Evolutionary conservation across 176 grass and related monocot species (phyloP).

Genomic region (Chrysopogon serrulatus): DNA sequence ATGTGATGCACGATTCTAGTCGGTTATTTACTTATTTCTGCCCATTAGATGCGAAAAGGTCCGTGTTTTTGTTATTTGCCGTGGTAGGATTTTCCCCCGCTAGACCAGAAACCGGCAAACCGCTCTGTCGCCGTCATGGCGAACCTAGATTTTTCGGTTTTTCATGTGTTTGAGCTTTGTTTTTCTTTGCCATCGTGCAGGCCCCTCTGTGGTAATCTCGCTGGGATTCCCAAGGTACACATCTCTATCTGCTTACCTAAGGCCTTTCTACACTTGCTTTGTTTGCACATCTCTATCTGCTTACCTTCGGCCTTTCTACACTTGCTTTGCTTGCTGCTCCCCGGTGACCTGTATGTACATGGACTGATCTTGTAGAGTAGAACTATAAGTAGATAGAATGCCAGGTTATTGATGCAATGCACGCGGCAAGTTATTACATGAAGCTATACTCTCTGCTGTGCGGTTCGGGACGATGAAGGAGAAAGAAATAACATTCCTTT

Average conservation of each 20-base stretch:
- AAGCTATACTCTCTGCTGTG: not conserved
- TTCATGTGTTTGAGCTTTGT: not conserved
- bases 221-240: constrained; percentile 38
- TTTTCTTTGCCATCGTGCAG: constrained; percentile 28
- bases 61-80: not conserved
- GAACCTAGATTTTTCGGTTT: not conserved
- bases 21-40: not conserved
- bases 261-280: not conserved
- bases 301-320: not conserved
- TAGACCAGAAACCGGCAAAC: not conserved
- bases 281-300: not conserved
- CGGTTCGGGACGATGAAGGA: not conserved
- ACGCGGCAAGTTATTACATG: not conserved
- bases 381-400: not conserved
- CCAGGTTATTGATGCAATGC: not conserved
- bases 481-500: not conserved
- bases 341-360: not conserved
- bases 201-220: not conserved
- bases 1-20: not conserved
- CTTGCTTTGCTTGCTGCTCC: not conserved
- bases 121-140: not conserved
- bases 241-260: not conserved
- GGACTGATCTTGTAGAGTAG: not conserved
- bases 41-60: not conserved
- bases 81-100: not conserved